These are phyloP conservation scores for Colletotrichum tofieldiae DNA, from an alignment of 2,329 filamentous ascomycete species.

Conservation along the genomic window DNA sequence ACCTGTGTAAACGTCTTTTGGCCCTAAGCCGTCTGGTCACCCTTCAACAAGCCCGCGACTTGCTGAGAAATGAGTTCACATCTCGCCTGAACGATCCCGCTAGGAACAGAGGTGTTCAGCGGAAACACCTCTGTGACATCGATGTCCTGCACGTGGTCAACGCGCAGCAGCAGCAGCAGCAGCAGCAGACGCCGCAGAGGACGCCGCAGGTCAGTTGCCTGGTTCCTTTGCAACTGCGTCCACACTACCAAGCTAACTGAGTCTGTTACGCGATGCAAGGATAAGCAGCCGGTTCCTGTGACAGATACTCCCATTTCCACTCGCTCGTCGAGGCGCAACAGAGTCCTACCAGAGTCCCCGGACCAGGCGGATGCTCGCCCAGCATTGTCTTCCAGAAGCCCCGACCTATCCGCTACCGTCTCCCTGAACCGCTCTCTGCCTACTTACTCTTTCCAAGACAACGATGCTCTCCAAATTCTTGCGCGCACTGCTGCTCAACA, in stretches of 20 bases:
- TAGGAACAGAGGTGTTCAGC: not conserved
- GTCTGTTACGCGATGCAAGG: not conserved
- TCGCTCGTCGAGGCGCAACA: not conserved
- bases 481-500: not conserved
- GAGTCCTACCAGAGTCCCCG: not conserved
- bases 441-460: not conserved
- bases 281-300: not conserved
- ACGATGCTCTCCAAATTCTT: not conserved
- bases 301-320: not conserved
- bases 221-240: not conserved
- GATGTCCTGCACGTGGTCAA: not conserved
- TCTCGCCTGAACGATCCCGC: not conserved
- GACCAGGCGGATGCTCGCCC: not conserved
- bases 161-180: not conserved
- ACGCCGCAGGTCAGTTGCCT: not conserved
- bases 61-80: not conserved
- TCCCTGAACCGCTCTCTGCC: not conserved
- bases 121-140: not conserved
- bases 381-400: not conserved
- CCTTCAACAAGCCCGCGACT: not conserved
- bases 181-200: not conserved
- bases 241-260: not conserved
- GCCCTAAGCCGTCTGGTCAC: not conserved
- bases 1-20: not conserved
- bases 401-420: not conserved